Evolutionary conservation across 805 yeast species (phyloP).

Genomic region (Yamadazyma philogaea): DNA sequence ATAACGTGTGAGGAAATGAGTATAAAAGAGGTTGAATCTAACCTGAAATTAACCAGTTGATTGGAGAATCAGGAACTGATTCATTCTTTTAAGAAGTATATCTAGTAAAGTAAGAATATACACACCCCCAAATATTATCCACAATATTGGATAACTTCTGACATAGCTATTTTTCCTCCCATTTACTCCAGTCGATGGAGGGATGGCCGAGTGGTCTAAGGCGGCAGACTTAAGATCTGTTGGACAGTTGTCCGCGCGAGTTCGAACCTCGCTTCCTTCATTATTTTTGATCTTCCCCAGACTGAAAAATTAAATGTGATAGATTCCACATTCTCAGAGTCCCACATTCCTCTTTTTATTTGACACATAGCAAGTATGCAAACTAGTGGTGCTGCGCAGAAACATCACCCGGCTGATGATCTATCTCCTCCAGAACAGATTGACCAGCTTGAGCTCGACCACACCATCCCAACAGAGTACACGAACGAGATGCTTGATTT

Average conservation of each 20-base stretch:
- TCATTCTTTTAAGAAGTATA: too few species aligned
- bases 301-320: neutral
- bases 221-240: slow-evolving; percentile 47
- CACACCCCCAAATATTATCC: too few species aligned
- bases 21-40: too few species aligned
- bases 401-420: too few species aligned
- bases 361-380: too few species aligned
- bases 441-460: slow-evolving; percentile 1
- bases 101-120: too few species aligned
- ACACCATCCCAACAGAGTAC: slow-evolving; percentile 1
- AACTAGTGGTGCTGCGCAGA: too few species aligned
- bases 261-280: slow-evolving; percentile 48
- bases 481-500: slow-evolving; percentile 8
- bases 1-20: too few species aligned
- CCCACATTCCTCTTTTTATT: neutral
- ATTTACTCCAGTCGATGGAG: slow-evolving; percentile 21
- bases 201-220: slow-evolving; percentile 50
- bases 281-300: slow-evolving; percentile 19
- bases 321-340: neutral
- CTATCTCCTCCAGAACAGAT: neutral
- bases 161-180: neutral
- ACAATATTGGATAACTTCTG: too few species aligned
- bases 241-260: slow-evolving; percentile 47
- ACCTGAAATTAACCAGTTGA: too few species aligned
- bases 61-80: too few species aligned